phyloP scores from a whole-genome alignment of 176 grass and related monocot species.

The Oryza meridionalis region DNA sequence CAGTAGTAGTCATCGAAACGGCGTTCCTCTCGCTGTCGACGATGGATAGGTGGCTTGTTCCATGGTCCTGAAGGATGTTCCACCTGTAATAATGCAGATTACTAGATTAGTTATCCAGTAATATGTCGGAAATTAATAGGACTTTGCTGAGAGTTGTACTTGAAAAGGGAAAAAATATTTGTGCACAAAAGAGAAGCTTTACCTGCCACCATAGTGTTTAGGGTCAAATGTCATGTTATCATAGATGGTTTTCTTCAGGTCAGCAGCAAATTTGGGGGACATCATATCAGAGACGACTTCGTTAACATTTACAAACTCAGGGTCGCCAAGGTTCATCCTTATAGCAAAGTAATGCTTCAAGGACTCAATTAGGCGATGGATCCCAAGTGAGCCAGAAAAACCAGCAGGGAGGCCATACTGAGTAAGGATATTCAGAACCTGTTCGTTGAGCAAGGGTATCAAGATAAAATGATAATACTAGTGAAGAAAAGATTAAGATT shows the following conservation, averaged over 20 bases:
- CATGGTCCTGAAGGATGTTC: slow-evolving; percentile 87
- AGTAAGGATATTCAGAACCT: slow-evolving; percentile 91
- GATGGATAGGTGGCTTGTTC: slow-evolving; percentile 83
- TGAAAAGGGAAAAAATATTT: background rate
- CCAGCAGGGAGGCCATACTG: slow-evolving; percentile 81
- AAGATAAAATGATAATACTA: background rate
- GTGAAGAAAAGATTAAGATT: background rate
- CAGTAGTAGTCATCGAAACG: slow-evolving; percentile 81
- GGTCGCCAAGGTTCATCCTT: slow-evolving; percentile 83
- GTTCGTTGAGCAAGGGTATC: background rate
- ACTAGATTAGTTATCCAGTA: background rate
- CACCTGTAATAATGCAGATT: slow-evolving; percentile 59
- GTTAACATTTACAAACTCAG: slow-evolving; percentile 69
- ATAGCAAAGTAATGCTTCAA: slow-evolving; percentile 77
- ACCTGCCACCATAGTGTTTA: slow-evolving; percentile 82
- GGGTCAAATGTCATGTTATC: slow-evolving; percentile 84
- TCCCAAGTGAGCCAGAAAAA: slow-evolving; percentile 69
- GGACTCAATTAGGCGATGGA: slow-evolving; percentile 81
- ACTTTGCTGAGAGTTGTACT: too few species aligned
- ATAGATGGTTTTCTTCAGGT: slow-evolving; percentile 83
- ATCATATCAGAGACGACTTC: slow-evolving; percentile 78
- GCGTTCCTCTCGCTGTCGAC: slow-evolving; percentile 81
- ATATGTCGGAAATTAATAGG: background rate
- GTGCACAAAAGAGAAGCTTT: background rate
- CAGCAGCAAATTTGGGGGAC: slow-evolving; percentile 76